Base-by-base conservation (phyloP, 176 grass and related monocot species). In the Phoenix dactylifera region DNA sequence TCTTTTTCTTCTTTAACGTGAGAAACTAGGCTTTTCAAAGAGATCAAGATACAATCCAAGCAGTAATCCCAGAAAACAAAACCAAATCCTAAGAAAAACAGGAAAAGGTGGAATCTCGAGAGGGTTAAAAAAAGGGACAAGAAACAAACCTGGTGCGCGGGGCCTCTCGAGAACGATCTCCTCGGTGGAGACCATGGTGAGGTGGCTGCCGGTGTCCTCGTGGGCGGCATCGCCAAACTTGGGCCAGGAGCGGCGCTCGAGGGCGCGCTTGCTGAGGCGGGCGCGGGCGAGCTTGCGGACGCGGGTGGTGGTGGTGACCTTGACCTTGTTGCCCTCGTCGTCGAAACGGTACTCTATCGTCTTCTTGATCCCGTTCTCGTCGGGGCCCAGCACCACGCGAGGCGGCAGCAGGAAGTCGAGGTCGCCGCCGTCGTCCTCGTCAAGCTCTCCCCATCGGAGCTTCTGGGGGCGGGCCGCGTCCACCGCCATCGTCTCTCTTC, bases 161-260 rank as follows among this genome's bases (percentile, higher is more conserved):
- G 89, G 89, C 48, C 84, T 75, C 71, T 95, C 89, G 55, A 95
- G 78, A 58, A 95, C 18, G 52, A 95, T 95, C 68, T 94, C 89
- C 71, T 95, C 89, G 3, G 83, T 92, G 51, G 83, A 86, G 22
- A 92, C 80, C 88, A 86, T 84, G 52, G 83, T 92, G 53, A 92
- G 83, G 6, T 76, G 74, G 24, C 69, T 63, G 17, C 83, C 73
- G 6, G 25, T 58, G 53, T 88, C 89, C 89, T 85, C 89, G 24
- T 79, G 85, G 57, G 77, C 49, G 7, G 84, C 89, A 49, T 80
- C 89, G 5, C 89, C 89, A 66, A 95, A 95, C 80, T 95, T 95
- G 18, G 75, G 59, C 88, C 88, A 92, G 61, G 74, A 48, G 57
- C 88, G 79, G 20, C 89, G 84, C 74, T 95, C 89, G 50, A 81